These are phyloP conservation scores for Esteya vermicola DNA, from an alignment of 2,329 filamentous ascomycete species.

Conservation along the genomic window DNA sequence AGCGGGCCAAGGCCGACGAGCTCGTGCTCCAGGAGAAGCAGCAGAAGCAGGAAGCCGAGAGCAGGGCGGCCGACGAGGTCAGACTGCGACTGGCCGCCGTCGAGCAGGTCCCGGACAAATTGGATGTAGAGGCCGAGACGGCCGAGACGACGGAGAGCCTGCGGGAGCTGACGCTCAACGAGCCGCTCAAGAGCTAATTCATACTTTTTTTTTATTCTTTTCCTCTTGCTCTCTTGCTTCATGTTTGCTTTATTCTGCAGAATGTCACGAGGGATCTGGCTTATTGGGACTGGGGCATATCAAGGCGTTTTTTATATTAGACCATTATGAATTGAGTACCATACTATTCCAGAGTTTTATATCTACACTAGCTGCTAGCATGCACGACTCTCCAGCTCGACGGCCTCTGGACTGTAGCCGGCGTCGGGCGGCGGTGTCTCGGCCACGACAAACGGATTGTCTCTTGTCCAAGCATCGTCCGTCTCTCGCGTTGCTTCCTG, in stretches of 20 bases:
- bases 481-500: not conserved
- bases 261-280: not conserved
- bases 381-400: not conserved
- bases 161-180: slow-evolving; percentile 22
- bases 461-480: too few relatives aligned
- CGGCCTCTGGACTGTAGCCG: too few relatives aligned
- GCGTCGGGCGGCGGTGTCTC: too few relatives aligned
- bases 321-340: too few relatives aligned
- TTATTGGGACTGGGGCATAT: not conserved
- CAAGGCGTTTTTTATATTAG: not conserved
- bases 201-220: not conserved
- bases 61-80: slow-evolving; percentile 21
- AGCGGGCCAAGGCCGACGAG: slow-evolving; percentile 26
- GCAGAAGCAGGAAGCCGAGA: slow-evolving; percentile 5
- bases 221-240: too few relatives aligned
- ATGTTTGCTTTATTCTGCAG: not conserved
- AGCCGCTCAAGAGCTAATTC: not conserved
- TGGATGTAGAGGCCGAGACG: slow-evolving; percentile 4
- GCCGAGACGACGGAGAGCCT: slow-evolving; percentile 8
- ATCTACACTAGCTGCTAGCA: too few relatives aligned
- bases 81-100: slow-evolving; percentile 34
- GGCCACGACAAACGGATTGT: too few relatives aligned
- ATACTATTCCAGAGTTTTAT: not conserved
- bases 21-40: slow-evolving; percentile 24
- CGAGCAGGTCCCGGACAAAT: slow-evolving; percentile 14